Evolutionary conservation across 2,329 filamentous ascomycete genomes (phyloP), one percentile per base, ranked within the genome.

Genomic region (Pyricularia pennisetigena): DNA sequence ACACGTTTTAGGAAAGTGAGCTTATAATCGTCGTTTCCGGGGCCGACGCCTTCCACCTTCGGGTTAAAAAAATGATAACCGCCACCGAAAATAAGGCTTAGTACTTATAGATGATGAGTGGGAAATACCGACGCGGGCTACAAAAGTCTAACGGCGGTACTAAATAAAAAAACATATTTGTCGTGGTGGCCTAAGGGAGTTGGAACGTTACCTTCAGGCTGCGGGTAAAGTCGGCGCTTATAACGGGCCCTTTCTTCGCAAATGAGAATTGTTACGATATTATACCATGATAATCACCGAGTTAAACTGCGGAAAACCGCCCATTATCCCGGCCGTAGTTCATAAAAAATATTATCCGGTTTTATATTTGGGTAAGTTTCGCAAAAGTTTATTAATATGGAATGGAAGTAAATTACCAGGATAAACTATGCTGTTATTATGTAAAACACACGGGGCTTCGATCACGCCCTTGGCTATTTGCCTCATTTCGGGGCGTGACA

Each of bases 111-210:
- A 10, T 20, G 9, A 9, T 65, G 57, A 41, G 66, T n/a, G 59
- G 65, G 14, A 54, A 24, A 14, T 64, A n/a, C 12, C 14, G 57
- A 2, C 8, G 30, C 1, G 8, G 54, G 7, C n/a, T 64, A 8
- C 30, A 65, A 14, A 6, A 3, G 1, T 69, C 69, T 65, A 70
- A 73, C 70, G 2, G 70, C 69, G 67, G 68, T 74, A 32, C 73
- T 72, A 68, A 74, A 76, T 7, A n/a, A n/a, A 73, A 76, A 74
- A 72, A 75, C 23, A 74, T 70, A 23, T 74, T 72, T 4, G 73
- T 75, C 6, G 71, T 28, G 30, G 72, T 73, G 26, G 68, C 67
- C 74, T 72, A 75, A 10, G 69, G 69, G 54, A 73, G 65, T 57
- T 74, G 66, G n/a, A 74, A 67, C 57, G 65, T 70, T 23, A 71